Evolutionary conservation across 2,329 filamentous ascomycete species (phyloP), one percentile per base, ranked within the genome.

Genomic region (Pyrenochaeta sp.): DNA sequence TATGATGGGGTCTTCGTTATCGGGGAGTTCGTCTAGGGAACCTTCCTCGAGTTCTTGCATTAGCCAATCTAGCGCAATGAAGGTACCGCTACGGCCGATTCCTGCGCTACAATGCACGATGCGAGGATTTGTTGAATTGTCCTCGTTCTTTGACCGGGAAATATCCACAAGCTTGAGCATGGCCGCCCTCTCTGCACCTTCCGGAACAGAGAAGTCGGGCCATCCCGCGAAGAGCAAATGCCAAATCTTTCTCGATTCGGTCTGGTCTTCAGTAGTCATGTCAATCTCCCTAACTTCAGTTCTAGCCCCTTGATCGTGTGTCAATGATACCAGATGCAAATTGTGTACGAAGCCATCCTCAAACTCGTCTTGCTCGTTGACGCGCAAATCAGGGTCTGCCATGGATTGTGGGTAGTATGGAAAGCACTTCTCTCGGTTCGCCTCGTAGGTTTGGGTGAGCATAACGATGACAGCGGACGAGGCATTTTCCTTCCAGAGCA

Each of bases 61-160:
- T 18, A 99, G 82, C 70, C 95, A 90, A 72, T 97, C 94, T n/a
- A 99, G 81, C 2, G 90, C 88, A 61, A 99, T 96, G 67, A 97
- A 99, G 0, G 94, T 97, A 22, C 94, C 94, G 6, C 89, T 96
- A 41, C 94, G 85, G 9, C 94, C 94, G 10, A 99, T 93, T 26
- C 94, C 94, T 6, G 94, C 94, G 65, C 90, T 96, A 75, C 78
- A 81, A 45, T 81, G 78, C 2, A 81, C 72, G 48, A 97, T 86
- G 41, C 93, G 86, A 4, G 93, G 89, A 60, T 88, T 91, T 15
- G 48, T 53, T 19, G 61, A 27, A 29, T 68, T 62, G 45, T 68
- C 55, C 15, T 72, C 73, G 52, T 83, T 81, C 66, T 81, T 82
- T 51, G 81, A 75, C 15, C 81, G 78, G 2, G 87, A 89, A 2